These are phyloP conservation scores for Neoascochyta sp. DNA, from an alignment of 2,329 filamentous ascomycete species.

Conservation along the genomic window DNA sequence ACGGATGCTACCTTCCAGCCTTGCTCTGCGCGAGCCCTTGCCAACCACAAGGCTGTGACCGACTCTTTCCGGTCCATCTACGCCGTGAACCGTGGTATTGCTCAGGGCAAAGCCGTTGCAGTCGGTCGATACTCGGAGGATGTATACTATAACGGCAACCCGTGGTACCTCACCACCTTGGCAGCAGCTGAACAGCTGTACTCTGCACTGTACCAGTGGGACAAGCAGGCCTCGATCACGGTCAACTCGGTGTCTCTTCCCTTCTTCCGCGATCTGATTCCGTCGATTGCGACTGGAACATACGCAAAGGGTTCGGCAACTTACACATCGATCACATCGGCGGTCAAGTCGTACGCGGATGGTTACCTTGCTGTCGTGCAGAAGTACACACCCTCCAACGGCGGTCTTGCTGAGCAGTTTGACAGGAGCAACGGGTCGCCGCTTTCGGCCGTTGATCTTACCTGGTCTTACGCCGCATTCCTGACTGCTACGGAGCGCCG, in stretches of 20 bases:
- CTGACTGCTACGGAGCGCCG: slow-evolving; percentile 46
- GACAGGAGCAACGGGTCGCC: slow-evolving; percentile 49
- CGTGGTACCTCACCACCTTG: slow-evolving; percentile 73
- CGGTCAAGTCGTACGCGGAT: slow-evolving; percentile 62
- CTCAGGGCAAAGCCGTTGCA: slow-evolving; percentile 54
- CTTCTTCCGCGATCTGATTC: slow-evolving; percentile 66
- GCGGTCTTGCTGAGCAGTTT: slow-evolving; percentile 67
- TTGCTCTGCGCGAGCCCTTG: slow-evolving; percentile 57
- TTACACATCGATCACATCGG: slow-evolving; percentile 55
- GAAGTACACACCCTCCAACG: slow-evolving; percentile 54
- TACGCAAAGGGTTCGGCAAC: slow-evolving; percentile 56
- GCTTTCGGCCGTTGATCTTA: slow-evolving; percentile 63
- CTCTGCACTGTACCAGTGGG: slow-evolving; percentile 70
- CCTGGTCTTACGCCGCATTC: slow-evolving; percentile 71
- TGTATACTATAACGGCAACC: slow-evolving; percentile 72
- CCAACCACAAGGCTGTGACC: slow-evolving; percentile 71
- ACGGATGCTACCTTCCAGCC: slow-evolving; percentile 73
- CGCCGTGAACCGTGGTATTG: slow-evolving; percentile 62
- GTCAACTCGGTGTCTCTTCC: slow-evolving; percentile 62
- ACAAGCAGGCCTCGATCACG: slow-evolving; percentile 58
- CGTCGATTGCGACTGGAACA: slow-evolving; percentile 58
- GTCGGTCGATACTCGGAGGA: slow-evolving; percentile 52
- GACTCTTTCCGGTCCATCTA: slow-evolving; percentile 73
- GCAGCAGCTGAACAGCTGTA: slow-evolving; percentile 79
- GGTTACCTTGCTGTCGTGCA: slow-evolving; percentile 50